Conservation (phyloP, 805 yeast species). For the Metschnikowia rubicola region DNA sequence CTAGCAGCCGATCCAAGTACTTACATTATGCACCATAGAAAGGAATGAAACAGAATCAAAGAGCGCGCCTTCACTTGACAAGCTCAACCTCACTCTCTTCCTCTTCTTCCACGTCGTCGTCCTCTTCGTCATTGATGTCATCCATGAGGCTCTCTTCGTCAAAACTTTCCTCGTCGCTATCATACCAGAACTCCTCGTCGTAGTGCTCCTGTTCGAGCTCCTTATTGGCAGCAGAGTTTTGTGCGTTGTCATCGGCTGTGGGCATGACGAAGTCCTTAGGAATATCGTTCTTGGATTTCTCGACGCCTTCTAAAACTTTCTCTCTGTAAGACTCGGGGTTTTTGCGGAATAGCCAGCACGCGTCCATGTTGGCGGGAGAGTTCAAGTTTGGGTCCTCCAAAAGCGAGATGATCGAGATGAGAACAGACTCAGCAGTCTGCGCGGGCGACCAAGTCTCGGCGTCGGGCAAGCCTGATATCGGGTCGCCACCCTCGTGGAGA, state of each 20-base stretch:
- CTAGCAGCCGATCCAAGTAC: no score
- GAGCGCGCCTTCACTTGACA: constrained; percentile 7
- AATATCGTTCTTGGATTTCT: constrained; percentile 76
- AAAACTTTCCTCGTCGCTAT: constrained; percentile 46
- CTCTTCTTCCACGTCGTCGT: constrained; percentile 58
- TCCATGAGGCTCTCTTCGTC: constrained; percentile 48
- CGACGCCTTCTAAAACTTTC: constrained; percentile 77
- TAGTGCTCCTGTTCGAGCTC: constrained; percentile 54
- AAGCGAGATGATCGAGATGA: constrained; percentile 84
- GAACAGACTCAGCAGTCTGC: constrained; percentile 86
- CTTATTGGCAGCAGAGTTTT: constrained; percentile 30
- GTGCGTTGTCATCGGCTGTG: constrained; percentile 49
- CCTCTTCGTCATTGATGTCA: constrained; percentile 47
- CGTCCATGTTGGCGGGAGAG: constrained; percentile 96
- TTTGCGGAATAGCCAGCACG: constrained; percentile 85
- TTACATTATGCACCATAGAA: no score
- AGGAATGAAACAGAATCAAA: neutral
- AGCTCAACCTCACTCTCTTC: constrained; percentile 20
- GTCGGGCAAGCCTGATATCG: constrained; percentile 85
- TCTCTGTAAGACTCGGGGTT: constrained; percentile 72
- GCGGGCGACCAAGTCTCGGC: constrained; percentile 94
- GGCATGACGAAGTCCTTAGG: constrained; percentile 88
- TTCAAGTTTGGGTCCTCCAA: constrained; percentile 90
- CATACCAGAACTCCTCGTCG: constrained; percentile 85
- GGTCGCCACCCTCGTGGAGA: constrained; percentile 87